Percentiles rank a stretch among this genome's conserved stretches.
These are phyloP conservation scores for Hondaea fermentalgiana DNA, from an alignment of 108 stramenopile species.

Conservation along the genomic window DNA sequence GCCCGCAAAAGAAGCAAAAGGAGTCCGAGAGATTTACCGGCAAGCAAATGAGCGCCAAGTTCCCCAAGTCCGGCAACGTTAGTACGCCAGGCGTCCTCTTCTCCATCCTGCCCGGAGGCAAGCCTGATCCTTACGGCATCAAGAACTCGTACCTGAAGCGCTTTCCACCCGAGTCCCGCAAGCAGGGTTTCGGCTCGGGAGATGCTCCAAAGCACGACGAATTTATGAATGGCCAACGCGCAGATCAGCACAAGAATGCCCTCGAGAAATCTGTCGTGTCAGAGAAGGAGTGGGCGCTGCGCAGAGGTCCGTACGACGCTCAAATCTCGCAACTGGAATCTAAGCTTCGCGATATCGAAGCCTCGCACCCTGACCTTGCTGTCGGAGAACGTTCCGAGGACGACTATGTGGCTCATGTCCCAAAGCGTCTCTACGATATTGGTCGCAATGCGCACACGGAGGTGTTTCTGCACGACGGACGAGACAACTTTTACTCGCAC, in stretches of 20 bases:
- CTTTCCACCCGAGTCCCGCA: background rate
- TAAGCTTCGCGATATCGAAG: background rate
- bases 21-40: background rate
- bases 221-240: background rate
- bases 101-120: background rate
- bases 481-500: background rate
- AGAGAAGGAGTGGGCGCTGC: background rate
- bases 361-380: background rate
- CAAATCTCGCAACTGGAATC: background rate
- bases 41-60: background rate
- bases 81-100: background rate
- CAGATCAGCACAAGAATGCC: background rate
- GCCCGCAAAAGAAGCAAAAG: background rate
- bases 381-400: background rate
- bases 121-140: background rate
- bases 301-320: background rate
- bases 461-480: background rate
- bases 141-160: background rate
- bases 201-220: background rate
- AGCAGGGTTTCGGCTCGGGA: background rate
- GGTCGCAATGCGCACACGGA: background rate
- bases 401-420: background rate
- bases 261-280: background rate
- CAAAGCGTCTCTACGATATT: background rate
- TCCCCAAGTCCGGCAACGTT: background rate